Percentiles rank a stretch among this genome's conserved stretches.
These are phyloP conservation scores for Boletellus deceptivus DNA, from an alignment of 1,284 basidiomycete genomes.

Conservation along the genomic window DNA sequence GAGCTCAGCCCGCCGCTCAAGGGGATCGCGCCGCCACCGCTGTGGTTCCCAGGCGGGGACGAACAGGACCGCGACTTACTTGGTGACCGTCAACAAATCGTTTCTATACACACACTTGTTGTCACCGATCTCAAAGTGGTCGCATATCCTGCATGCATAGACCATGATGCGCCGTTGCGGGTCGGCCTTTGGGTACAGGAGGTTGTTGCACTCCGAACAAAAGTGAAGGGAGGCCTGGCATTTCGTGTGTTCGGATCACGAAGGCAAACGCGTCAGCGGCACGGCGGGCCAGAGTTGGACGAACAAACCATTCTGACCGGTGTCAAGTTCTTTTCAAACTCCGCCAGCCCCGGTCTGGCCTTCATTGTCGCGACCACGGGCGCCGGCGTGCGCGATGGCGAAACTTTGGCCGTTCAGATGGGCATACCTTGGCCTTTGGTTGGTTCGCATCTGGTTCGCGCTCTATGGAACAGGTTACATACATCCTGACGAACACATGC, in stretches of 20 bases:
- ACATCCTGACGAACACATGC: slow-evolving; percentile 44
- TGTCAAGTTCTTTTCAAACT: slow-evolving; percentile 29
- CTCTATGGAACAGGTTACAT: slow-evolving; percentile 39
- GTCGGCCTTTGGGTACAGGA: slow-evolving; percentile 92
- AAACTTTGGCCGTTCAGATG: slow-evolving; percentile 15
- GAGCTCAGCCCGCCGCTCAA: slow-evolving; percentile 1
- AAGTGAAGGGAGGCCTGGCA: slow-evolving; percentile 76
- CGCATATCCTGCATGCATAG: slow-evolving; percentile 92
- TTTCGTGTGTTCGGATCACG: not conserved
- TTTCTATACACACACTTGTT: slow-evolving; percentile 93
- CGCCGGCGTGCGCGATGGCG: slow-evolving; percentile 1
- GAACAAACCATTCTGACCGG: slow-evolving; percentile 27
- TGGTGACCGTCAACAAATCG: slow-evolving; percentile 90
- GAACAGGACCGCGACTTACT: slow-evolving; percentile 53
- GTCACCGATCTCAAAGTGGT: slow-evolving; percentile 82
- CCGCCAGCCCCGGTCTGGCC: slow-evolving; percentile 9
- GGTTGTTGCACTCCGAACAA: slow-evolving; percentile 92
- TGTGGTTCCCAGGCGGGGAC: not conserved
- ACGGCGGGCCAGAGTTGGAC: slow-evolving; percentile 2
- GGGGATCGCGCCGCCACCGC: slow-evolving; percentile 10
- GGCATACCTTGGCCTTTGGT: slow-evolving; percentile 26
- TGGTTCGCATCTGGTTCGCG: slow-evolving; percentile 34
- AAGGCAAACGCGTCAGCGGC: slow-evolving; percentile 14
- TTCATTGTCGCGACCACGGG: too few species aligned
- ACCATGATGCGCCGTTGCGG: slow-evolving; percentile 83